phyloP scores from a whole-genome alignment of 352 stramenopile species.

The Pythium diclinum region DNA sequence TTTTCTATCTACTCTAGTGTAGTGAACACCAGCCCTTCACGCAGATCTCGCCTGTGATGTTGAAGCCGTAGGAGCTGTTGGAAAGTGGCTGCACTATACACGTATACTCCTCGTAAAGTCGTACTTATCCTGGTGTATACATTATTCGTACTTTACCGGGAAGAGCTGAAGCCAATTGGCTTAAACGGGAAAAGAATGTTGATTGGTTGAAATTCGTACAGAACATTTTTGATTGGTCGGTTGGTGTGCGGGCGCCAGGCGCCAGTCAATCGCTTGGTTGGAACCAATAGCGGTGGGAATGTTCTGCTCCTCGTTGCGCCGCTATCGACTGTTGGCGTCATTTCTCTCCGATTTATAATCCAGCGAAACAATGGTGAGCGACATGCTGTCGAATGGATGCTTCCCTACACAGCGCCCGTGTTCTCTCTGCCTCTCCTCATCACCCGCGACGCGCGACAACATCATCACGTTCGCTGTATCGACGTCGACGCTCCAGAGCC shows the following conservation, averaged over 20 bases:
- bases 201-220: conserved; percentile 11
- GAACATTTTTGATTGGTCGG: conserved; percentile 11
- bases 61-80: not conserved
- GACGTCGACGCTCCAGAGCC: not conserved
- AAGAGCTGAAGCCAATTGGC: conserved; percentile 9
- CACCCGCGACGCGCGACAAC: not conserved
- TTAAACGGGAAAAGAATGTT: not conserved
- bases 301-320: not conserved
- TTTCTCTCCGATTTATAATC: conserved; percentile 34
- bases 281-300: conserved; percentile 24
- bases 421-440: conserved; percentile 10
- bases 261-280: conserved; percentile 32
- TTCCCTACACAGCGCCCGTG: not conserved
- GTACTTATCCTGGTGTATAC: conserved; percentile 14
- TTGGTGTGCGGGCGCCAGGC: conserved; percentile 15
- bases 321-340: conserved; percentile 13
- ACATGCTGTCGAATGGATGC: not conserved
- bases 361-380: conserved; percentile 64
- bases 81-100: not conserved
- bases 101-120: not conserved
- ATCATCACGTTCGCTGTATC: not conserved
- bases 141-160: conserved; percentile 13
- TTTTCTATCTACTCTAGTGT: too few species aligned
- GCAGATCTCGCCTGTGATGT: not conserved
- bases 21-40: too few species aligned